Evolutionary conservation across 78 protist species (phyloP).

Genomic region (Dictyostelium discoideum): DNA sequence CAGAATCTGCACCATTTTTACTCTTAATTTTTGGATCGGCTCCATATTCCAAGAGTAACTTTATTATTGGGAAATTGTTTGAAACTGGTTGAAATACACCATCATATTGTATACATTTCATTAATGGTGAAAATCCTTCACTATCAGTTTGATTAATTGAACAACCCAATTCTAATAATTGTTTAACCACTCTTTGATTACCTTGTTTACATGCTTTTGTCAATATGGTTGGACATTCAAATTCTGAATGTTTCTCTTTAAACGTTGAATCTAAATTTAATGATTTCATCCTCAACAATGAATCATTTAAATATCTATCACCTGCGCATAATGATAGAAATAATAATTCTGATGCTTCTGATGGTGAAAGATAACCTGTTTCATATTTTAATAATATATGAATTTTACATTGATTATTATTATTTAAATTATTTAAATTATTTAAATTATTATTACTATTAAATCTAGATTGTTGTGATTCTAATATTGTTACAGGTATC

Average conservation of each 20-base stretch:
- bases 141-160: conserved; percentile 7
- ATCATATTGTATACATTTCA: conserved; percentile 61
- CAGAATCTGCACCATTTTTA: neutral
- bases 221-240: conserved; percentile 30
- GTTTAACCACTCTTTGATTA: neutral
- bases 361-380: conserved; percentile 7
- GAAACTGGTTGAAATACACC: conserved; percentile 65
- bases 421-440: too few relatives aligned
- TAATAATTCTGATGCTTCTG: conserved; percentile 50
- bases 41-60: conserved; percentile 44
- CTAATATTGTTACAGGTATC: neutral
- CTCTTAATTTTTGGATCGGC: conserved; percentile 55
- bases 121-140: conserved; percentile 60
- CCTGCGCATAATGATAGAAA: conserved; percentile 50
- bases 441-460: neutral
- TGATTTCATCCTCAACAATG: neutral
- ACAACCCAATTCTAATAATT: conserved; percentile 52
- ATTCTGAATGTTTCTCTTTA: conserved; percentile 30
- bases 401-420: neutral
- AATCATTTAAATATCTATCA: neutral
- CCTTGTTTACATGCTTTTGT: conserved; percentile 73
- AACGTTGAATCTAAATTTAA: conserved; percentile 33
- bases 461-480: neutral
- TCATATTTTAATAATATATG: conserved; percentile 35
- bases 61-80: neutral